These are phyloP conservation scores for Spinacia oleracea DNA, from an alignment of 179 eudicot species.

Conservation along the genomic window DNA sequence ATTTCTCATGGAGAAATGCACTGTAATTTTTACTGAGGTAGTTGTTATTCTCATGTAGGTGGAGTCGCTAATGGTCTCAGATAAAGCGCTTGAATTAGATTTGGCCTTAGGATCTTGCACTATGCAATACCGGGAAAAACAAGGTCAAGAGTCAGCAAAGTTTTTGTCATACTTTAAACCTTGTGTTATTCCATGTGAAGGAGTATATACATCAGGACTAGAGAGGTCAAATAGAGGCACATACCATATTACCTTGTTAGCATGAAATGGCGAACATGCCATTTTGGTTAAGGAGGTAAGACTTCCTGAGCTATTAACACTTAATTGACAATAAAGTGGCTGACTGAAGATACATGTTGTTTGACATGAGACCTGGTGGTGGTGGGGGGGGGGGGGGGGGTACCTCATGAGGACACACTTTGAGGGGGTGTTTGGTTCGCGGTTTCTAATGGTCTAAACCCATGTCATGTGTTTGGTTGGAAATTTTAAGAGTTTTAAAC, in stretches of 20 bases:
- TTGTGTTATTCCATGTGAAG: slow-evolving; percentile 64
- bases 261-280: slow-evolving; percentile 71
- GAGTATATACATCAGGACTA: slow-evolving; percentile 47
- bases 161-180: slow-evolving; percentile 76
- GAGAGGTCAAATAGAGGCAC: slow-evolving; percentile 31
- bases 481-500: too few species aligned
- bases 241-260: slow-evolving; percentile 49
- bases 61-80: slow-evolving; percentile 51
- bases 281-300: slow-evolving; percentile 70
- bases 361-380: too few species aligned
- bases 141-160: slow-evolving; percentile 69
- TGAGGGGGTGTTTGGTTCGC: too few species aligned
- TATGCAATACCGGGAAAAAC: slow-evolving; percentile 72
- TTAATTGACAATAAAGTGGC: not conserved
- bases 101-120: slow-evolving; percentile 59
- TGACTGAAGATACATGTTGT: not conserved
- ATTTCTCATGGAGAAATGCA: not conserved
- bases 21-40: not conserved
- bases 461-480: too few species aligned
- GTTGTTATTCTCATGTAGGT: slow-evolving; percentile 30
- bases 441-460: too few species aligned
- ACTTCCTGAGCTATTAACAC: not conserved
- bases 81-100: slow-evolving; percentile 69
- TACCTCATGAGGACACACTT: too few species aligned
- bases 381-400: too few species aligned